Percentiles rank a stretch among this genome's conserved stretches.
Evolutionary conservation across 2,329 filamentous ascomycete species (phyloP).

Genomic region (Periconia sp.): DNA sequence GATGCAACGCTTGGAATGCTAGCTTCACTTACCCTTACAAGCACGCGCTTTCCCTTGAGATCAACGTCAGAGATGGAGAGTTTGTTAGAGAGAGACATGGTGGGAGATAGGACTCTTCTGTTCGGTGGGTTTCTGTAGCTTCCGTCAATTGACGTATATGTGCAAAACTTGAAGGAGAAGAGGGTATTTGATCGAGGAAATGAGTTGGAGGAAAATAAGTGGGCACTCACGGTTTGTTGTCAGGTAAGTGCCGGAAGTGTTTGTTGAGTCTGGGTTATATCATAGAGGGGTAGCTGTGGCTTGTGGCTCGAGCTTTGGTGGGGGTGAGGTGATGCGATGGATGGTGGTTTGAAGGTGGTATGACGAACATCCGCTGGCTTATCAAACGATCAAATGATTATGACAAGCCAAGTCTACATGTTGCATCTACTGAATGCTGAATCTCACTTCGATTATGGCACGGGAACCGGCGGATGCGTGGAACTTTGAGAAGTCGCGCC

Average conservation of each 20-base stretch:
- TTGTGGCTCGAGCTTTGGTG: constrained; percentile 2
- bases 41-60: constrained; percentile 96
- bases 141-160: constrained; percentile 15
- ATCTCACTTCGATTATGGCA: too few relatives aligned
- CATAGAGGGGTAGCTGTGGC: constrained; percentile 3
- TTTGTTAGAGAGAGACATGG: constrained; percentile 98
- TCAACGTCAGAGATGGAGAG: constrained; percentile 95
- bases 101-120: constrained; percentile 1
- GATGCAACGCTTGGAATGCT: constrained; percentile 18
- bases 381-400: background rate
- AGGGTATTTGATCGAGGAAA: background rate
- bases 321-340: background rate
- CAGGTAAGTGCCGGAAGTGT: background rate
- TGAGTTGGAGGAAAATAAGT: background rate
- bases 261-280: constrained; percentile 2
- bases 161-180: constrained; percentile 1
- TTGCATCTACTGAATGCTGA: too few relatives aligned
- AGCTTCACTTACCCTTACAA: constrained; percentile 77
- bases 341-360: background rate
- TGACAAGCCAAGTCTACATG: background rate
- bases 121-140: too few relatives aligned
- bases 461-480: background rate
- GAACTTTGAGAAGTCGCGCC: background rate
- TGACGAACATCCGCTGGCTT: background rate
- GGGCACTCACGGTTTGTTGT: background rate